A percentile compares a stretch with the other conserved stretches of the same genome.
Conservation (phyloP, 2,329 filamentous ascomycete species). For the Aureobasidium sp. region DNA sequence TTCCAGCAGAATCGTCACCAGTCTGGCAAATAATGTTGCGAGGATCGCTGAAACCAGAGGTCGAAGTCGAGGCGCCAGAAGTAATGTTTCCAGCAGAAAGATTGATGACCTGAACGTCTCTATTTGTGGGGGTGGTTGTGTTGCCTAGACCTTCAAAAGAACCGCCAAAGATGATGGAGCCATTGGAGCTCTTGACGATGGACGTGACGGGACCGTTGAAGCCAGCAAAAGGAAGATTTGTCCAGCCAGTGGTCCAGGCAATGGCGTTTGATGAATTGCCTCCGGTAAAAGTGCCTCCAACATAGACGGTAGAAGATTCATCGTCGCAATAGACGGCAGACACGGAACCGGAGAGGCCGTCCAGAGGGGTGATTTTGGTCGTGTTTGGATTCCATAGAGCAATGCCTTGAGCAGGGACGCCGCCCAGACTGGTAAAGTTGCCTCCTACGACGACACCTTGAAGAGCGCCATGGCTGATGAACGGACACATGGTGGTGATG, state of each 20-base stretch:
- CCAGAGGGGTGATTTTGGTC: conserved; percentile 61
- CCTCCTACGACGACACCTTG: conserved; percentile 79
- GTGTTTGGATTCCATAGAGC: conserved; percentile 74
- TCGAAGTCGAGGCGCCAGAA: conserved; percentile 55
- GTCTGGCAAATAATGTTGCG: conserved; percentile 77
- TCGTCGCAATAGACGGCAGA: conserved; percentile 76
- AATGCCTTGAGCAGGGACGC: conserved; percentile 64
- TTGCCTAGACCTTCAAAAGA: conserved; percentile 85
- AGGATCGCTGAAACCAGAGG: conserved; percentile 64
- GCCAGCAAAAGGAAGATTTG: conserved; percentile 78
- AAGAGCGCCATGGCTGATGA: conserved; percentile 59
- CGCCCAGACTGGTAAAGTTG: conserved; percentile 88
- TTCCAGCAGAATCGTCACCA: conserved; percentile 60
- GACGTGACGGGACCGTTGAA: conserved; percentile 90
- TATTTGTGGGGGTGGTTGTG: conserved; percentile 57
- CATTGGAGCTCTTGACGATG: conserved; percentile 71
- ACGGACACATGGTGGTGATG: conserved; percentile 83
- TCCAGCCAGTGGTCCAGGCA: conserved; percentile 70
- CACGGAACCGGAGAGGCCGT: conserved; percentile 78
- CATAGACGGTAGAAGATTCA: conserved; percentile 70
- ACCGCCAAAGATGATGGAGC: conserved; percentile 87
- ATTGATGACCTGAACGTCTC: conserved; percentile 75
- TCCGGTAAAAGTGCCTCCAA: conserved; percentile 78
- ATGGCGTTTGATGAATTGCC: conserved; percentile 84
- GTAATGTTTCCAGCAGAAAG: conserved; percentile 70